Conservation (phyloP, 495 filamentous ascomycete species). For the Penicillium canariense region DNA sequence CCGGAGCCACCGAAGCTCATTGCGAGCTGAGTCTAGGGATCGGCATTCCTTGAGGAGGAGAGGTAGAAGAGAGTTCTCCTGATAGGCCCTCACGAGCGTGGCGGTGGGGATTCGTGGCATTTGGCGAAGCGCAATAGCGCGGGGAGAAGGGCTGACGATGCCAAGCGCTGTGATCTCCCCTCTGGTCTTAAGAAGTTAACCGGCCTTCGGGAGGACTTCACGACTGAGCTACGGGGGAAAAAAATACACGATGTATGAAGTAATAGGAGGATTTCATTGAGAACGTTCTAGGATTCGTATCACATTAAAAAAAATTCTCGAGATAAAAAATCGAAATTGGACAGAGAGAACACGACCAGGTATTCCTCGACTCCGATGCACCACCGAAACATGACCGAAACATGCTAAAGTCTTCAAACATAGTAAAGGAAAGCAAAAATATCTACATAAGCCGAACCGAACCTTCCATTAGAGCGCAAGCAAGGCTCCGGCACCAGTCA, state of each 20-base stretch:
- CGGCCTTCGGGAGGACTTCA: background rate
- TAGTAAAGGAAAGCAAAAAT: background rate
- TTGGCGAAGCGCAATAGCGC: background rate
- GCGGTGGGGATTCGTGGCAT: slow-evolving; percentile 77
- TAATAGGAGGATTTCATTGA: background rate
- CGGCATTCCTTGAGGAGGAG: slow-evolving; percentile 69
- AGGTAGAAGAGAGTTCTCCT: slow-evolving; percentile 58
- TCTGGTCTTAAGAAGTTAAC: too few relatives aligned
- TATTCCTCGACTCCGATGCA: slow-evolving; percentile 14
- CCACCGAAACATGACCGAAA: slow-evolving; percentile 7
- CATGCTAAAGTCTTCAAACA: background rate
- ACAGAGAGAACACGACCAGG: slow-evolving; percentile 2
- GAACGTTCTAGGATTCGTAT: background rate
- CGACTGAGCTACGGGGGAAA: background rate
- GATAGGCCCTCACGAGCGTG: slow-evolving; percentile 55
- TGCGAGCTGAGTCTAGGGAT: slow-evolving; percentile 59
- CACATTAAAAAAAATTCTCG: slow-evolving; percentile 6
- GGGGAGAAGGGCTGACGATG: background rate
- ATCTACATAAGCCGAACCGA: background rate
- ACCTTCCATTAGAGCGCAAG: slow-evolving; percentile 18
- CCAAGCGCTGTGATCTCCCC: too few relatives aligned
- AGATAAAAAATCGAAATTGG: background rate
- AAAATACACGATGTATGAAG: background rate
- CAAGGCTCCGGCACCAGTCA: slow-evolving; percentile 30
- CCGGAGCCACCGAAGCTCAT: slow-evolving; percentile 85